These are phyloP conservation scores for Lophium mytilinum DNA, from an alignment of 495 filamentous ascomycete species.

Conservation along the genomic window DNA sequence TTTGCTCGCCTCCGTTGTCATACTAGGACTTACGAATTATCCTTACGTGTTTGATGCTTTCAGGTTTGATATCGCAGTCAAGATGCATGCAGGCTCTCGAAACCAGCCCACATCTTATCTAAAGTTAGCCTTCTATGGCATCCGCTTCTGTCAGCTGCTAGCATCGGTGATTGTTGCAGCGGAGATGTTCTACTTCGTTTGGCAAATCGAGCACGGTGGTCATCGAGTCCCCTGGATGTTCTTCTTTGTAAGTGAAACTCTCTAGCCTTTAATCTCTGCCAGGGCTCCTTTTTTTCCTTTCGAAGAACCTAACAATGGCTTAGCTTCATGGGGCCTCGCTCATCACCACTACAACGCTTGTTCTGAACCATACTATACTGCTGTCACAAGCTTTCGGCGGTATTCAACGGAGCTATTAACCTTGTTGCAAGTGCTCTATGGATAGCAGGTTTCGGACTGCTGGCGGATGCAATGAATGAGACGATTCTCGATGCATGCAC, in stretches of 20 bases:
- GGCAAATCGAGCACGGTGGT: background rate
- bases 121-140: background rate
- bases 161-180: background rate
- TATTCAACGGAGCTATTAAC: background rate
- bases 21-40: background rate
- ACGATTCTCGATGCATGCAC: slow-evolving; percentile 5
- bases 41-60: background rate
- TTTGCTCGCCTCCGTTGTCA: no score
- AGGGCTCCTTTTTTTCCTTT: background rate
- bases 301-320: background rate
- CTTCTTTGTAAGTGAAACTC: background rate
- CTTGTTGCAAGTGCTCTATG: background rate
- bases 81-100: background rate
- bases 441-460: slow-evolving; percentile 1
- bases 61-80: background rate
- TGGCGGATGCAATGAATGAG: background rate
- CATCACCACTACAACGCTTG: background rate
- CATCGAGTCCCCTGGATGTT: background rate
- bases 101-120: slow-evolving; percentile 2
- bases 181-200: slow-evolving; percentile 5
- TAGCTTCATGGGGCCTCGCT: slow-evolving; percentile 1
- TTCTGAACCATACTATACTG: background rate
- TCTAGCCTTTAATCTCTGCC: background rate
- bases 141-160: slow-evolving; percentile 1
- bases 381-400: background rate